Evolutionary conservation across 2,329 filamentous ascomycete species (phyloP).

Genomic region (Fusarium stilboides): DNA sequence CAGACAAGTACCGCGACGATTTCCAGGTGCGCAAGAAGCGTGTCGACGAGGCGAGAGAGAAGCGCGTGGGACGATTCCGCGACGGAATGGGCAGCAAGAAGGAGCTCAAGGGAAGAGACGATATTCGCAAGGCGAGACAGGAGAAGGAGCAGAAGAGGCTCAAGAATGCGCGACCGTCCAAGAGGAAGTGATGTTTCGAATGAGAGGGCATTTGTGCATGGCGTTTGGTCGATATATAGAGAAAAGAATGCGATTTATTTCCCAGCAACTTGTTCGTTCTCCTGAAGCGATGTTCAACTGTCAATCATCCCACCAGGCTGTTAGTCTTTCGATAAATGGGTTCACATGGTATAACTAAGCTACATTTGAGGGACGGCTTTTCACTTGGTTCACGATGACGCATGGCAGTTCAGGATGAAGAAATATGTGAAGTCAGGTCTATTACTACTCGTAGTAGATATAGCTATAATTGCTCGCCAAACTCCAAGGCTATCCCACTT

Average conservation of each 20-base stretch:
- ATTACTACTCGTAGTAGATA: conserved; percentile 37
- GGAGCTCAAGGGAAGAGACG: conserved; percentile 86
- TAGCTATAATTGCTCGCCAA: conserved; percentile 39
- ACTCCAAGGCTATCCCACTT: conserved; percentile 33
- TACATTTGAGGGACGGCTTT: too few species aligned
- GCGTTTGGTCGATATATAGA: conserved; percentile 40
- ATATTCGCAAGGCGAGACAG: conserved; percentile 87
- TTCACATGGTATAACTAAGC: too few species aligned
- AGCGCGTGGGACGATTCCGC: conserved; percentile 80
- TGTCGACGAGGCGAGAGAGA: conserved; percentile 88
- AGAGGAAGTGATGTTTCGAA: conserved; percentile 62
- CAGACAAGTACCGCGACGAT: conserved; percentile 93
- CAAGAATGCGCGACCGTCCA: conserved; percentile 89
- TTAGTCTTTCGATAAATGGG: too few species aligned
- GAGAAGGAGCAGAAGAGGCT: conserved; percentile 81
- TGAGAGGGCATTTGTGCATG: conserved; percentile 20
- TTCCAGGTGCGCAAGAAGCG: conserved; percentile 93
- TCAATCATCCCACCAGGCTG: too few species aligned
- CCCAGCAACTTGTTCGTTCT: too few species aligned
- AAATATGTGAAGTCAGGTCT: conserved; percentile 16
- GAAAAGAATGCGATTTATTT: conserved; percentile 25
- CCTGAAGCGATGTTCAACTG: too few species aligned
- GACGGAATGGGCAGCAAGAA: conserved; percentile 80
- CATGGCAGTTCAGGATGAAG: not conserved
- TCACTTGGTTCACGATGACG: too few species aligned